These are phyloP conservation scores for Elaeis guineensis DNA, from an alignment of 176 grass and related monocot genomes.

Conservation along the genomic window DNA sequence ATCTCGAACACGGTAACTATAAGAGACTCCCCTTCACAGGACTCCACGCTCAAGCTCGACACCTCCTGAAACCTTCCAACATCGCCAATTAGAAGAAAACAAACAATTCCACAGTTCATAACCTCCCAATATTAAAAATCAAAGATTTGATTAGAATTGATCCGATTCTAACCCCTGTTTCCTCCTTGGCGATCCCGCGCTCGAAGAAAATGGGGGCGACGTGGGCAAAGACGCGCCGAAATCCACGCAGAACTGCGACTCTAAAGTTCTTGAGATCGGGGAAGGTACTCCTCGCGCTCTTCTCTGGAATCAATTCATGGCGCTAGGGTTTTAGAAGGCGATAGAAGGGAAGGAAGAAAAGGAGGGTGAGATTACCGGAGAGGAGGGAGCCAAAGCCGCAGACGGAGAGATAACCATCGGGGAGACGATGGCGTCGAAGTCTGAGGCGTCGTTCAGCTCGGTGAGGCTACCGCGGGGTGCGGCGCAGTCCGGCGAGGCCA, in stretches of 20 bases:
- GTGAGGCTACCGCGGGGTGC: not conserved
- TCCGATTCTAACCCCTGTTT: slow-evolving; percentile 25
- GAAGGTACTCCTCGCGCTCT: slow-evolving; percentile 94
- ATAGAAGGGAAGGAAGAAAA: not conserved
- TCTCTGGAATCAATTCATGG: slow-evolving; percentile 29
- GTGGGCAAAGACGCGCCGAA: slow-evolving; percentile 87
- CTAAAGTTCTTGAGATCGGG: slow-evolving; percentile 70
- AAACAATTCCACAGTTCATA: slow-evolving; percentile 3
- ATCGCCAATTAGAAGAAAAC: not conserved
- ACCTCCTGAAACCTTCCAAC: slow-evolving; percentile 51
- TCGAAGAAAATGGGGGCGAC: slow-evolving; percentile 84
- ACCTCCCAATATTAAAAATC: not conserved
- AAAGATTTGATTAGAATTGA: slow-evolving; percentile 5
- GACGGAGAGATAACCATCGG: slow-evolving; percentile 50
- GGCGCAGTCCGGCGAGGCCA: slow-evolving; percentile 6
- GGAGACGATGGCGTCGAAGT: slow-evolving; percentile 41
- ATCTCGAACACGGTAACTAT: slow-evolving; percentile 88
- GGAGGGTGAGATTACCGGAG: slow-evolving; percentile 35
- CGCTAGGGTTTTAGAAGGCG: not conserved
- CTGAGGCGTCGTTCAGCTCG: slow-evolving; percentile 31
- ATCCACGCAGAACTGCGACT: slow-evolving; percentile 51
- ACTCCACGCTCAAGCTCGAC: slow-evolving; percentile 82
- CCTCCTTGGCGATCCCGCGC: slow-evolving; percentile 63
- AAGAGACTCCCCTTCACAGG: slow-evolving; percentile 50
- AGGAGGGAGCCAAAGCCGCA: slow-evolving; percentile 90